Percentiles rank a stretch among this genome's conserved stretches.
These are phyloP conservation scores for Bacterosira constricta DNA, from an alignment of 108 stramenopile species.

Conservation along the genomic window DNA sequence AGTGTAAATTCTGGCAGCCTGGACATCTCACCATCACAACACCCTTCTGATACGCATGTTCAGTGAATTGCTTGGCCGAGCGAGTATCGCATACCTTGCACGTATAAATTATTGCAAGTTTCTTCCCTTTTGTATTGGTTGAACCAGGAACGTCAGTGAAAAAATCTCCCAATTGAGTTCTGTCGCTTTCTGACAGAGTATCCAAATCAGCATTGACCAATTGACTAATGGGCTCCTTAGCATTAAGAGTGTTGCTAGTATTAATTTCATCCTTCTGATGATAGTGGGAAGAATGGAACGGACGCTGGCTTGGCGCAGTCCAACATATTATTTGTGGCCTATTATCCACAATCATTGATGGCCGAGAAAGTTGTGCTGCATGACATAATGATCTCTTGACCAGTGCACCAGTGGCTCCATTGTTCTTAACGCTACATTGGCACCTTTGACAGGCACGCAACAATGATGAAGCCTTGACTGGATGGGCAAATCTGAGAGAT, in stretches of 20 bases:
- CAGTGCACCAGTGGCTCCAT: neutral
- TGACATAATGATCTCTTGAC: neutral
- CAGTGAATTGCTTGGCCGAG: slow-evolving; percentile 92
- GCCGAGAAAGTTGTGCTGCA: neutral
- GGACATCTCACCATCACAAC: slow-evolving; percentile 96
- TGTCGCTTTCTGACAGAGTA: neutral
- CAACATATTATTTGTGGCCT: neutral
- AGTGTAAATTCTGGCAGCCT: slow-evolving; percentile 90
- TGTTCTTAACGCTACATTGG: neutral
- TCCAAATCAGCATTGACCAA: neutral
- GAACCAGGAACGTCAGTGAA: slow-evolving; percentile 50
- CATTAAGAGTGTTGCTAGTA: neutral
- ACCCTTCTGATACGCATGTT: slow-evolving; percentile 91
- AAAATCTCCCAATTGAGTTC: slow-evolving; percentile 4
- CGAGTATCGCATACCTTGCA: slow-evolving; percentile 97
- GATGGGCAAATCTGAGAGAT: neutral
- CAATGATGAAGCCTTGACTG: neutral
- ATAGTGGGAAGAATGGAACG: slow-evolving; percentile 1
- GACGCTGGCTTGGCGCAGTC: neutral
- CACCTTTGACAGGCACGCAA: neutral
- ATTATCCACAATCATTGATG: neutral
- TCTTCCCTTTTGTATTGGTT: slow-evolving; percentile 66
- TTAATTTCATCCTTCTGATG: neutral
- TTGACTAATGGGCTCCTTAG: neutral
- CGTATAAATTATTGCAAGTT: slow-evolving; percentile 89